A percentile compares a stretch with the other conserved stretches of the same genome.
phyloP scores from a whole-genome alignment of 768 basidiomycete species.

The Termitomyces sp. region DNA sequence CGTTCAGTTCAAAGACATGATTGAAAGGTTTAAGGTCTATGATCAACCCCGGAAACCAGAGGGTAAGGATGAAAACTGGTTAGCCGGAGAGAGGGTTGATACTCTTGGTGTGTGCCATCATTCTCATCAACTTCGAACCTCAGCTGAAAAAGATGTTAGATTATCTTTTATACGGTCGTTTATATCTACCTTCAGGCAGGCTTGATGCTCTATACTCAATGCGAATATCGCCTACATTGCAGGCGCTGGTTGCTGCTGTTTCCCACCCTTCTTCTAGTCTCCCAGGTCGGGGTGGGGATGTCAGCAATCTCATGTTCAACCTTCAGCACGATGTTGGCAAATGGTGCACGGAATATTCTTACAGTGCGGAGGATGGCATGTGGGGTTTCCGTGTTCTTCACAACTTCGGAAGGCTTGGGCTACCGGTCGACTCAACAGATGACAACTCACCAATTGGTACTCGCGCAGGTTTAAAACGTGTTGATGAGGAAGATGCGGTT shows the following conservation, averaged over 20 bases:
- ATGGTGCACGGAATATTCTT: conserved; percentile 92
- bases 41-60: conserved; percentile 79
- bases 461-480: conserved; percentile 54
- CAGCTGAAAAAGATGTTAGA: conserved; percentile 39
- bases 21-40: conserved; percentile 83
- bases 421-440: conserved; percentile 25
- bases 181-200: conserved; percentile 84
- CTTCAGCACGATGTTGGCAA: conserved; percentile 90
- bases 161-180: conserved; percentile 88
- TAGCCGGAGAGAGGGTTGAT: conserved; percentile 74
- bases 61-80: conserved; percentile 73
- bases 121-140: conserved; percentile 9
- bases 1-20: conserved; percentile 81
- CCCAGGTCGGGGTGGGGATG: conserved; percentile 38
- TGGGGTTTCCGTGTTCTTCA: conserved; percentile 83
- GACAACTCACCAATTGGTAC: conserved; percentile 20
- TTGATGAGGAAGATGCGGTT: conserved; percentile 92
- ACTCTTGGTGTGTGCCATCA: conserved; percentile 51
- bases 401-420: conserved; percentile 78
- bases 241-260: conserved; percentile 80
- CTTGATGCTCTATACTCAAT: conserved; percentile 89
- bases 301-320: conserved; percentile 74
- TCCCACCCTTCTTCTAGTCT: conserved; percentile 65
- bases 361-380: conserved; percentile 93
- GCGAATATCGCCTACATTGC: conserved; percentile 70